Percentiles rank a stretch among this genome's conserved stretches.
phyloP scores from a whole-genome alignment of 108 stramenopile species.

The Nitzschia palea region DNA sequence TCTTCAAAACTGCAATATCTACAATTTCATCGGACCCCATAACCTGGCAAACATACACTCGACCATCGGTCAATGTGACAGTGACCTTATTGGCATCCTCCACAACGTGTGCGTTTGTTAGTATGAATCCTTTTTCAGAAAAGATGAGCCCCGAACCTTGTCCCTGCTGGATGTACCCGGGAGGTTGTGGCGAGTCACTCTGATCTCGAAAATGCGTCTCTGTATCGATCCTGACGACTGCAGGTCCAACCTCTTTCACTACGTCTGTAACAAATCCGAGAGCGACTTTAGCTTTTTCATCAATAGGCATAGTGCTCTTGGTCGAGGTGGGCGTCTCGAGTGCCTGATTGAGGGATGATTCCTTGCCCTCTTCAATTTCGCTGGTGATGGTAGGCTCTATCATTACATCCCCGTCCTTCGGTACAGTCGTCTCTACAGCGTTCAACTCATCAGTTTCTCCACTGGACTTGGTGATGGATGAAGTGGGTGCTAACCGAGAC shows the following conservation, averaged over 20 bases:
- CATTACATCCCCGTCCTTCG: not conserved
- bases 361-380: not conserved
- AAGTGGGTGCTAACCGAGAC: not conserved
- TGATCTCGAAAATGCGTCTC: slow-evolving; percentile 48
- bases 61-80: slow-evolving; percentile 84
- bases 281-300: not conserved
- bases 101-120: slow-evolving; percentile 93
- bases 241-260: slow-evolving; percentile 74
- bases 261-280: slow-evolving; percentile 65
- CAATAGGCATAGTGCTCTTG: not conserved
- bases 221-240: slow-evolving; percentile 87
- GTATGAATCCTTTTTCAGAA: slow-evolving; percentile 70
- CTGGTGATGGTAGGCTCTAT: too few relatives aligned
- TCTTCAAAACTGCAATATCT: slow-evolving; percentile 90
- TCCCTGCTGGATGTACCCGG: slow-evolving; percentile 61
- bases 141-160: slow-evolving; percentile 89
- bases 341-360: not conserved
- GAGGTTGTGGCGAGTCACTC: slow-evolving; percentile 6
- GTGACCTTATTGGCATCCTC: slow-evolving; percentile 76
- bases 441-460: not conserved
- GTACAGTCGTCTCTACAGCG: not conserved
- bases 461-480: not conserved
- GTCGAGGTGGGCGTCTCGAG: not conserved
- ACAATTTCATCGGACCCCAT: slow-evolving; percentile 82
- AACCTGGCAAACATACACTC: slow-evolving; percentile 72